These are phyloP conservation scores for Nitzschia sp. DNA, from an alignment of 108 stramenopile genomes.

Conservation along the genomic window DNA sequence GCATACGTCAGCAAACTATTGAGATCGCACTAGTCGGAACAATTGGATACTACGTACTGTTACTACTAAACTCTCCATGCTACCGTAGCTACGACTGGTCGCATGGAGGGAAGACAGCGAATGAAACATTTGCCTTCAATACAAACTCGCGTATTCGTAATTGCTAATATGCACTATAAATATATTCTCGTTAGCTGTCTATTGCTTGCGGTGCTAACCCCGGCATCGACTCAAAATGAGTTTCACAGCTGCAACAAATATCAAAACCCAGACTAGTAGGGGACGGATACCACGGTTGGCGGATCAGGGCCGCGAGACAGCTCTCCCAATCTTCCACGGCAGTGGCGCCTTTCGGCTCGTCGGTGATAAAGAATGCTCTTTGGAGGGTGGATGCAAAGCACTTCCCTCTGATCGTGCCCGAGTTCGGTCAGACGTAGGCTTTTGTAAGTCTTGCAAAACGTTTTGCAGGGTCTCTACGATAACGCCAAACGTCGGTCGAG, in stretches of 20 bases:
- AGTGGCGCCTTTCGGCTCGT: background rate
- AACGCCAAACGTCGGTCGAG: conserved; percentile 50
- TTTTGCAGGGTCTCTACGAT: conserved; percentile 38
- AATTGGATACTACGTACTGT: too few relatives aligned
- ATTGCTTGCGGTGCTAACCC: too few relatives aligned
- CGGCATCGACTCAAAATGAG: background rate
- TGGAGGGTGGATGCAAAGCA: conserved; percentile 1
- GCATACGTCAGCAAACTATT: too few relatives aligned
- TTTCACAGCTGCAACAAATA: background rate
- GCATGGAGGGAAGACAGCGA: too few relatives aligned
- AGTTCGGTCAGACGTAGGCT: background rate
- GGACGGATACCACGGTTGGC: background rate
- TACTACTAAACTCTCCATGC: too few relatives aligned
- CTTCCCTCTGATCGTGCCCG: conserved; percentile 9
- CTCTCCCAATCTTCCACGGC: background rate
- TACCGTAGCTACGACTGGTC: too few relatives aligned
- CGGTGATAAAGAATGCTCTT: too few relatives aligned
- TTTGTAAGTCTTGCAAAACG: conserved; percentile 13
- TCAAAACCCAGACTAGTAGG: background rate
- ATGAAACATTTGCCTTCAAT: too few relatives aligned
- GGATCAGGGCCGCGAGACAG: background rate
- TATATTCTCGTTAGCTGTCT: too few relatives aligned
- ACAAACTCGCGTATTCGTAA: too few relatives aligned
- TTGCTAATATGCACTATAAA: too few relatives aligned
- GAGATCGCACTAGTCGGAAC: too few relatives aligned